Conservation (phyloP, 805 yeast genomes). For the Sungouiella thailandica region DNA sequence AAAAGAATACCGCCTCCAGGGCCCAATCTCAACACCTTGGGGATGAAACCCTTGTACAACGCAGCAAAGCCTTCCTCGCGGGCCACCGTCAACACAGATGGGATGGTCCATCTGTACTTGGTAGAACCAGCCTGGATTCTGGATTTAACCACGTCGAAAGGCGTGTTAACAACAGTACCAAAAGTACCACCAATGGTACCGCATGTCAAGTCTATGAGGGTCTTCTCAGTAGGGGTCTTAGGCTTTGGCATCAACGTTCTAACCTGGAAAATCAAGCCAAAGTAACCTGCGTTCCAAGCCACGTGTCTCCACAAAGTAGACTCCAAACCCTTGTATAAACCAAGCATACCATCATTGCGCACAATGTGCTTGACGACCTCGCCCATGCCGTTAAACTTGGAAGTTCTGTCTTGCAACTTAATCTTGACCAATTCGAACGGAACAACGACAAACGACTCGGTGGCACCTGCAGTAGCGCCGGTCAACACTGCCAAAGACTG, state of each 20-base stretch:
- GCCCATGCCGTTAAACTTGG: constrained; percentile 77
- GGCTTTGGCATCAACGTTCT: constrained; percentile 77
- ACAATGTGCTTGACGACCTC: constrained; percentile 76
- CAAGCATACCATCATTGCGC: constrained; percentile 69
- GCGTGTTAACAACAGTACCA: constrained; percentile 94
- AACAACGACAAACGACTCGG: constrained; percentile 93
- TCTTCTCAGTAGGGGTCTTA: constrained; percentile 63
- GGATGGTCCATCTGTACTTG: constrained; percentile 89
- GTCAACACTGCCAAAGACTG: constrained; percentile 85
- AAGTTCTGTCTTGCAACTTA: constrained; percentile 83
- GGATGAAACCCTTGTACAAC: constrained; percentile 91
- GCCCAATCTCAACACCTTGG: constrained; percentile 94
- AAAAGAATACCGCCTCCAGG: constrained; percentile 99
- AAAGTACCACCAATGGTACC: constrained; percentile 97
- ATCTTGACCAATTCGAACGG: constrained; percentile 96
- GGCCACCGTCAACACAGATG: constrained; percentile 67
- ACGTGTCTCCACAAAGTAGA: constrained; percentile 97
- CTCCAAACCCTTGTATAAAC: constrained; percentile 91
- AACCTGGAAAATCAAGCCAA: constrained; percentile 89
- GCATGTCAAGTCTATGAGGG: constrained; percentile 80
- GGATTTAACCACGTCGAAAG: constrained; percentile 95
- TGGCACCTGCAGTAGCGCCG: constrained; percentile 98
- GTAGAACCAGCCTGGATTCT: constrained; percentile 90
- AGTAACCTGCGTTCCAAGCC: constrained; percentile 97
- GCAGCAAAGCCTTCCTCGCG: constrained; percentile 92